phyloP scores from a whole-genome alignment of 1,284 basidiomycete species.

The Cryptococcus hybrid region DNA sequence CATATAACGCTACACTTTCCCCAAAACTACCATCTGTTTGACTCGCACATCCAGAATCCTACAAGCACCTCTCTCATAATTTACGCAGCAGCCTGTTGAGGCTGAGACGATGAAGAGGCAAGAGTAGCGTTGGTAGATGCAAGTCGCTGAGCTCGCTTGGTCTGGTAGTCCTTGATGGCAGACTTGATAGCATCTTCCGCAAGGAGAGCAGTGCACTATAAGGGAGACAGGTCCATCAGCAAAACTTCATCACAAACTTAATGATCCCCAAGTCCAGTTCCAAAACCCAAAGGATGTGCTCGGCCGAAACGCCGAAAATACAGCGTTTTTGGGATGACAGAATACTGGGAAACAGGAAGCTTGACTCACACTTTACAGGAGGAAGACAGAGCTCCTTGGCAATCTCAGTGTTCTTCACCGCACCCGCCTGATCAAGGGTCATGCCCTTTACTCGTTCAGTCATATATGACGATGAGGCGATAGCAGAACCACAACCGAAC shows the following conservation, averaged over 20 bases:
- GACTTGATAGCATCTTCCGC: slow-evolving; percentile 97
- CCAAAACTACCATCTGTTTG: too few relatives aligned
- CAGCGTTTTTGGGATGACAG: background rate
- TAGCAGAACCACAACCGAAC: slow-evolving; percentile 86
- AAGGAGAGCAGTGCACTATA: slow-evolving; percentile 64
- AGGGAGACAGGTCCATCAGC: background rate
- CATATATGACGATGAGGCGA: slow-evolving; percentile 95
- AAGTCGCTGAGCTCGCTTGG: slow-evolving; percentile 61
- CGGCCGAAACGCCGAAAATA: background rate
- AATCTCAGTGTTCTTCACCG: slow-evolving; percentile 99
- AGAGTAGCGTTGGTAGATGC: slow-evolving; percentile 6
- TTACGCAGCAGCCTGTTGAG: background rate
- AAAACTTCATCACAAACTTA: background rate
- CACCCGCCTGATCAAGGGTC: slow-evolving; percentile 87
- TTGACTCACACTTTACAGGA: slow-evolving; percentile 87
- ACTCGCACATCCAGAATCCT: too few relatives aligned
- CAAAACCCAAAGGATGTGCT: background rate
- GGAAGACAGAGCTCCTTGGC: slow-evolving; percentile 94
- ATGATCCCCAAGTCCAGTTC: too few relatives aligned
- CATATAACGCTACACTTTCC: too few relatives aligned
- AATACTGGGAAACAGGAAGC: background rate
- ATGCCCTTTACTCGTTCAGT: slow-evolving; percentile 97
- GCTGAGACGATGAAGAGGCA: background rate
- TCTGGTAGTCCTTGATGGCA: slow-evolving; percentile 87
- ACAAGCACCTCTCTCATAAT: too few relatives aligned